phyloP scores from a whole-genome alignment of 805 yeast species.

The Yarrowia sp. region DNA sequence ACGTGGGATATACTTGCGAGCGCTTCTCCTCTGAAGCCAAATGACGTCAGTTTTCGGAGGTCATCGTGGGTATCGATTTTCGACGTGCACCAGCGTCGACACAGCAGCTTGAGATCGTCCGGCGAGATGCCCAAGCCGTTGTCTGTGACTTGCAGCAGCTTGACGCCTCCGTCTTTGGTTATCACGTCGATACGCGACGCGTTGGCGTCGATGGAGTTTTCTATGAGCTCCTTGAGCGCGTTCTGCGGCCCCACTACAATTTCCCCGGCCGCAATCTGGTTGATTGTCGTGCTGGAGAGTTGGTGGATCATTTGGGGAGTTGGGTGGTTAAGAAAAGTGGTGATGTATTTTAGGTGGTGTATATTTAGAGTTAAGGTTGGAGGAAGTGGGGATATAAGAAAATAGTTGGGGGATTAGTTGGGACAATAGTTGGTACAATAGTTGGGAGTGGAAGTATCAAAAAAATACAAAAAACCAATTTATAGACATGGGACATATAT shows the following conservation, averaged over 20 bases:
- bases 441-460: no score
- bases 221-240: constrained; percentile 91
- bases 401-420: no score
- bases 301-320: constrained; percentile 47
- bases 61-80: constrained; percentile 80
- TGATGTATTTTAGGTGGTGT: no score
- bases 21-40: constrained; percentile 97
- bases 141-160: constrained; percentile 84
- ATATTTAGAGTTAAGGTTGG: no score
- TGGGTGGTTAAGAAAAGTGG: neutral
- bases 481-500: no score
- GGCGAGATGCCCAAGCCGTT: constrained; percentile 80
- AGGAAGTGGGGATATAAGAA: no score
- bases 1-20: constrained; percentile 93
- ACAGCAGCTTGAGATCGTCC: constrained; percentile 78
- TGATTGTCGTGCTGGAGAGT: constrained; percentile 76
- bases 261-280: constrained; percentile 96
- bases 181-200: constrained; percentile 75
- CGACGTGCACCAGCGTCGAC: constrained; percentile 92
- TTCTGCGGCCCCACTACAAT: constrained; percentile 92
- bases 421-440: no score
- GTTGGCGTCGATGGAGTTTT: constrained; percentile 89
- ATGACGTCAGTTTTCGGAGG: constrained; percentile 70
- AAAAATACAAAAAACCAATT: no score
- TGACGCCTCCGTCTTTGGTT: constrained; percentile 92